Base-by-base conservation (phyloP, 2,329 filamentous ascomycete genomes). In the Pyricularia grisea region DNA sequence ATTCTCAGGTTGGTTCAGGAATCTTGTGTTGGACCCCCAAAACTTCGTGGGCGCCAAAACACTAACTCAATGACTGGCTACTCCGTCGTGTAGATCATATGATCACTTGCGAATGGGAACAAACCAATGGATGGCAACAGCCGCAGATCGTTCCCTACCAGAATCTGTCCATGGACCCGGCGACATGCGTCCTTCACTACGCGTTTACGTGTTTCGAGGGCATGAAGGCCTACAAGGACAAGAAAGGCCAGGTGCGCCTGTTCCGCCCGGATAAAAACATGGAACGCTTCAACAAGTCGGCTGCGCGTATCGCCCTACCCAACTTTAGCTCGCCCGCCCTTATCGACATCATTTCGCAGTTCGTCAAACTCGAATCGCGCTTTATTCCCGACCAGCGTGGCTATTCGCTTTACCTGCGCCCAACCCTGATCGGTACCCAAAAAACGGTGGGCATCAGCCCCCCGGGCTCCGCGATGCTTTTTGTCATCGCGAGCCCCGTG, bases 151-250 rank as follows among this genome's bases (percentile, higher is more conserved):
- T 87, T 23, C 95, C 95, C 25, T 98, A 98, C 84, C 93, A 97
- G 81, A 97, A 97, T 82, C 92, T 99, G 74, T 94, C 92, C 65
- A 90, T 99, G 75, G 95, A 98, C 79, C 95, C 95, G 30, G 93
- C 95, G 63, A 95, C 93, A 42, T 98, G 94, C 82, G 95, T 98
- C 72, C 94, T 99, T 82, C 95, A 99, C 86, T 99, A 99, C 81
- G 95, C 93, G 66, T 98, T 98, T 77, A 92, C 96, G 80, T 95
- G 92, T 79, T 99, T 99, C 81, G 95, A 99, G 84, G 95, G 95
- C 74, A 97, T 98, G 93, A 99, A 99, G 84, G 95, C 95, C 70
- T 99, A 99, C 86, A 96, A 94, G 81, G 93, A 97, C 82, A 88
- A 86, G 75, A 78, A 87, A 63, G 92, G 92, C 74, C 82, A 89